Evolutionary conservation across 1,284 basidiomycete genomes (phyloP).

Genomic region (Thecaphora frezii): DNA sequence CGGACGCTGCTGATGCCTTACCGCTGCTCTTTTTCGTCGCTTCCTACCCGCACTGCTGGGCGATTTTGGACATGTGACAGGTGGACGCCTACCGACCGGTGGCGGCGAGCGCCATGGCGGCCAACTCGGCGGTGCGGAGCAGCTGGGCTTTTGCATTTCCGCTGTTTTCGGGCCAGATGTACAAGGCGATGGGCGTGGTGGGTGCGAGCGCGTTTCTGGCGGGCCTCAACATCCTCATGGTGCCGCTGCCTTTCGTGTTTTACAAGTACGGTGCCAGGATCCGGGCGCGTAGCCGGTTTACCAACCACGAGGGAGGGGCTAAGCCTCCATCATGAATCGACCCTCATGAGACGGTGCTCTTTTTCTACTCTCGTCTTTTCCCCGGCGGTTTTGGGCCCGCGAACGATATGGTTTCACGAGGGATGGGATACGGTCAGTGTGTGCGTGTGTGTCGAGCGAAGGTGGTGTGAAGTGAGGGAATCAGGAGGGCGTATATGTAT

Average conservation of each 20-base stretch:
- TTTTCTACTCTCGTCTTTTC: too few species aligned
- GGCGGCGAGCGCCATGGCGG: slow-evolving; percentile 42
- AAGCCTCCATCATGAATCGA: too few species aligned
- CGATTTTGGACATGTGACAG: slow-evolving; percentile 53
- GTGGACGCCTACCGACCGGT: slow-evolving; percentile 34
- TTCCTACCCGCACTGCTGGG: slow-evolving; percentile 39
- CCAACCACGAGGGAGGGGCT: too few species aligned
- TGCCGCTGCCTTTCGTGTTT: slow-evolving; percentile 41
- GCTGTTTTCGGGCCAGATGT: slow-evolving; percentile 38
- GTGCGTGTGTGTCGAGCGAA: too few species aligned
- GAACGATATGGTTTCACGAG: too few species aligned
- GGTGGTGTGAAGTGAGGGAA: too few species aligned
- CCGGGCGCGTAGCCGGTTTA: slow-evolving; percentile 27
- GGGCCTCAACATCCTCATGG: slow-evolving; percentile 31
- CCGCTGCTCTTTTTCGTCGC: background rate
- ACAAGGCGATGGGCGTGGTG: slow-evolving; percentile 16
- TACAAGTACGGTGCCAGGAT: slow-evolving; percentile 40
- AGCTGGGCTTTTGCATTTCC: slow-evolving; percentile 27
- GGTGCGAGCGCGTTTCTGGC: slow-evolving; percentile 33
- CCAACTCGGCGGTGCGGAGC: slow-evolving; percentile 36
- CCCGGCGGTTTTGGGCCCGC: too few species aligned
- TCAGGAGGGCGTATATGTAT: too few species aligned
- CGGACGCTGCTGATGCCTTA: background rate
- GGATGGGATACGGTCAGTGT: too few species aligned
- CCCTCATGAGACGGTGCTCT: too few species aligned